These are phyloP conservation scores for Acaromyces ingoldii DNA, from an alignment of 1,284 basidiomycete genomes.

Conservation along the genomic window DNA sequence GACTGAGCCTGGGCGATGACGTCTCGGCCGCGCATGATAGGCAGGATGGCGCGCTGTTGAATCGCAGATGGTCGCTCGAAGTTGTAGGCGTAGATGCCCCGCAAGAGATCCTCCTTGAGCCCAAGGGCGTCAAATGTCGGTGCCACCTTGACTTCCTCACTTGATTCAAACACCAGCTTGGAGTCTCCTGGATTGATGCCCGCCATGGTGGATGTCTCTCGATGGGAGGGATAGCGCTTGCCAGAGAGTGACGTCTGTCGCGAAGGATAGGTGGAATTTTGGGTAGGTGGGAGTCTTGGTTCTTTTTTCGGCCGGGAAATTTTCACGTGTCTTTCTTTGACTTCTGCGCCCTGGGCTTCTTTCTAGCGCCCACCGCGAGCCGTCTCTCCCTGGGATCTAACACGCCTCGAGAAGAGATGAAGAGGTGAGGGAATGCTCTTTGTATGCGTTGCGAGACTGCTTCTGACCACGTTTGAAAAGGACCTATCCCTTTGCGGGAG, in stretches of 20 bases:
- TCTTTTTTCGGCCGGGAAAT: too few relatives aligned
- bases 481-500: neutral
- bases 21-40: slow-evolving; percentile 65
- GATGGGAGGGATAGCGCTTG: neutral
- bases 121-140: slow-evolving; percentile 70
- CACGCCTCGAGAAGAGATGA: too few relatives aligned
- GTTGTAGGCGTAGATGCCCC: slow-evolving; percentile 57
- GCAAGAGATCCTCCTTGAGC: slow-evolving; percentile 88
- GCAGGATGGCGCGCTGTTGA: slow-evolving; percentile 42
- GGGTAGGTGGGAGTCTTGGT: too few relatives aligned
- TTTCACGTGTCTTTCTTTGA: too few relatives aligned
- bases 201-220: slow-evolving; percentile 4
- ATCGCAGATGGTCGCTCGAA: slow-evolving; percentile 47
- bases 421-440: too few relatives aligned
- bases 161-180: slow-evolving; percentile 93
- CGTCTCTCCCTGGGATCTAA: too few relatives aligned
- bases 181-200: slow-evolving; percentile 38
- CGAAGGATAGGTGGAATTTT: too few relatives aligned
- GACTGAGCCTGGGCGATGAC: slow-evolving; percentile 99
- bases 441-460: too few relatives aligned
- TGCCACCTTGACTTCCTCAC: slow-evolving; percentile 76
- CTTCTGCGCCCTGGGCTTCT: too few relatives aligned
- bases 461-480: too few relatives aligned
- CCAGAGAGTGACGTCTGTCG: too few relatives aligned
- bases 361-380: too few relatives aligned